Percentiles rank a stretch among this genome's conserved stretches.
phyloP scores from a whole-genome alignment of 2,329 filamentous ascomycete genomes.

The Aspergillus ochraceus region DNA sequence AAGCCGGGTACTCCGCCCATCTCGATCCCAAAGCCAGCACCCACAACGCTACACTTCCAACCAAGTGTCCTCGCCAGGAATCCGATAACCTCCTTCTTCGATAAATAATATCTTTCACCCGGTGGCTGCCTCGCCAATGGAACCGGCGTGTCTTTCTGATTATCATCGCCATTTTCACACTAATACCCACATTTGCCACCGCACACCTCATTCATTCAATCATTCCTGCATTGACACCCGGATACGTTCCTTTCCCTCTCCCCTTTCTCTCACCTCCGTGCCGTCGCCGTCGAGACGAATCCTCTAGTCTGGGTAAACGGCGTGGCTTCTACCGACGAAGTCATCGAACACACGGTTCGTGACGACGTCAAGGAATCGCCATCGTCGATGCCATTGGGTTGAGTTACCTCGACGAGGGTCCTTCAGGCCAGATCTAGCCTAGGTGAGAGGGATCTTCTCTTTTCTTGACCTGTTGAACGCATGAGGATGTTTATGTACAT shows the following conservation, averaged over 20 bases:
- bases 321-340: conserved; percentile 33
- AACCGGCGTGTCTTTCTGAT: conserved; percentile 14
- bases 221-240: not conserved
- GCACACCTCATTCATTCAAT: not conserved
- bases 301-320: not conserved
- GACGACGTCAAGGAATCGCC: conserved; percentile 39
- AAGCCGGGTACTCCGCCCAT: conserved; percentile 21
- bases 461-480: no score
- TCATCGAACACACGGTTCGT: conserved; percentile 45
- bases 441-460: conserved; percentile 3
- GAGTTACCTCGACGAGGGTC: conserved; percentile 35
- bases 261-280: not conserved
- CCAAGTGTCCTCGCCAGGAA: conserved; percentile 32
- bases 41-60: conserved; percentile 31
- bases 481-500: no score
- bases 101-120: conserved; percentile 32
- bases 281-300: not conserved
- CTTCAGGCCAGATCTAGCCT: conserved; percentile 41
- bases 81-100: conserved; percentile 29
- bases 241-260: not conserved
- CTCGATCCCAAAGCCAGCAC: conserved; percentile 25
- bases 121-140: conserved; percentile 21
- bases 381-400: conserved; percentile 27
- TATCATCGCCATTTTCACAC: not conserved
- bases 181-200: not conserved